Evolutionary conservation across 1,284 basidiomycete species (phyloP).

Genomic region (Heterobasidion annosum): DNA sequence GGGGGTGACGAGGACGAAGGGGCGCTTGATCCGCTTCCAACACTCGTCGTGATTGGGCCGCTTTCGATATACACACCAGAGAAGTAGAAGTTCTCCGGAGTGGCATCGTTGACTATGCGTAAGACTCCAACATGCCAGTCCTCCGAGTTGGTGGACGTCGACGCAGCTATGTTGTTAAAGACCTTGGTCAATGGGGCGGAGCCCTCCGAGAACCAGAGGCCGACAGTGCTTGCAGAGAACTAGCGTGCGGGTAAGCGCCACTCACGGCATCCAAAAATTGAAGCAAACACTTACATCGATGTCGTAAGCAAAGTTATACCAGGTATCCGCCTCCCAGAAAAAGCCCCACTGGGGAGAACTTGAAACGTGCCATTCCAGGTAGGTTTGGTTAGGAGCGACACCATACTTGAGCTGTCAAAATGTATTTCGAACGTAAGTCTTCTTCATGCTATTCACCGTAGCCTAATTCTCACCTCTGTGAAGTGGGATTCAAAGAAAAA

Average conservation of each 20-base stretch:
- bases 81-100: constrained; percentile 50
- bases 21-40: constrained; percentile 23
- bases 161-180: constrained; percentile 36
- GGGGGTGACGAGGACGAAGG: constrained; percentile 14
- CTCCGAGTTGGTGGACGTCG: constrained; percentile 49
- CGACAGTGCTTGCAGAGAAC: constrained; percentile 46
- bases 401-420: constrained; percentile 43
- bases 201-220: constrained; percentile 50
- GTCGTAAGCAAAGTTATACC: constrained; percentile 44
- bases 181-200: constrained; percentile 39
- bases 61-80: constrained; percentile 52
- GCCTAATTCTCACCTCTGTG: constrained; percentile 34
- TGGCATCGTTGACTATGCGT: constrained; percentile 37
- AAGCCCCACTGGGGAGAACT: constrained; percentile 42
- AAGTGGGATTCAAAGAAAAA: constrained; percentile 61
- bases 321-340: constrained; percentile 41
- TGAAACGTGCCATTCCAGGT: constrained; percentile 44
- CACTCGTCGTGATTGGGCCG: constrained; percentile 43
- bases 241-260: constrained; percentile 11
- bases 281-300: constrained; percentile 33
- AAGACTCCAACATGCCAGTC: constrained; percentile 61
- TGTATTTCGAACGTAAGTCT: background rate
- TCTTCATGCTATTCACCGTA: background rate
- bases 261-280: background rate
- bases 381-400: constrained; percentile 36